Evolutionary conservation across 495 filamentous ascomycete species (phyloP), one percentile per base, ranked within the genome.

Genomic region (Penicillium roqueforti): DNA sequence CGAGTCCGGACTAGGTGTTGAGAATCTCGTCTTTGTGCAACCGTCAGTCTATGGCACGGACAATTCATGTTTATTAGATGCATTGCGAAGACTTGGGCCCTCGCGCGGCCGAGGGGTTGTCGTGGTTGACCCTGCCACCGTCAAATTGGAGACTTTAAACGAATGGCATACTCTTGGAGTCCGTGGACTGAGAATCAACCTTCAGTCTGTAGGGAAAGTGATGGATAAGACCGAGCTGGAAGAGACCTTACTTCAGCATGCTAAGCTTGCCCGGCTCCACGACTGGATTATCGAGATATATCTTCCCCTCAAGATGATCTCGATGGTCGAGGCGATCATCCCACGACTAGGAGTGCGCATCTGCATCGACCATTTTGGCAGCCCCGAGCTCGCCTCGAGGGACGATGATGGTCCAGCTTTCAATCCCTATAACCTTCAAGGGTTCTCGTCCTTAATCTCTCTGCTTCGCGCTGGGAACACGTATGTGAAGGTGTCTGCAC

Each of bases 271-370:
- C 19, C 69, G 73, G 23, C 66, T 65, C 2, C 59, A 71, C 11
- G 68, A 72, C 54, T 81, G 77, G 78, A 69, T 74, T 28, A 64
- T 81, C 3, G 76, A 79, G 47, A 22, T 79, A n/a, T 78, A 79
- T 53, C 59, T 79, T 10, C 62, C 70, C 11, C 61, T 81, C 25
- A 65, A 72, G 23, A 70, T 70, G 62, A 51, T 77, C 1, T 64
- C 70, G 0, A 56, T 73, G 50, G 57, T 81, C 1, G 72, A 77
- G 53, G 51, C 59, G 1, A 67, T 76, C 29, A 66, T 76, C 6
- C 73, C 77, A 0, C 56, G 63, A 19, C 63, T 79, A 4, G 71
- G 70, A 0, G 69, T 79, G 29, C 72, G 69, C 25, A 51, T 81
- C 29, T 76, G 74, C 50, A 70, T 81, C 51, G 79, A 80, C 48